Conservation (phyloP, 495 filamentous ascomycete genomes). For the Aspergillus panamensis region DNA sequence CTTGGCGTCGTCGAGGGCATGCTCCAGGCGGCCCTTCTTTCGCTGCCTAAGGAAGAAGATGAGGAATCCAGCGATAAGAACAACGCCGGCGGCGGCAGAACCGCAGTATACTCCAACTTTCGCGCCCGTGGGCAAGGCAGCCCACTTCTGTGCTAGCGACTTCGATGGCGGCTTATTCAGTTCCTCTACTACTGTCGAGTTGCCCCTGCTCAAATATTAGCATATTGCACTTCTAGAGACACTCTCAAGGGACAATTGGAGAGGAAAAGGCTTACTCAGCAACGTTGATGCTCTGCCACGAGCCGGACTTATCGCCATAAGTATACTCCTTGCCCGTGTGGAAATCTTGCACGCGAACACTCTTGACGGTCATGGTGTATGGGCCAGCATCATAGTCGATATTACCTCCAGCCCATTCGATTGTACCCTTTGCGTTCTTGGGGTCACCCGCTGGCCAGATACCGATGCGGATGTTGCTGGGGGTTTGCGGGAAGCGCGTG, state of each 20-base stretch:
- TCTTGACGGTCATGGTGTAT: constrained; percentile 74
- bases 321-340: constrained; percentile 63
- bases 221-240: neutral
- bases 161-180: constrained; percentile 36
- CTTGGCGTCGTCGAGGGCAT: constrained; percentile 51
- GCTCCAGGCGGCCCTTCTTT: constrained; percentile 60
- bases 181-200: constrained; percentile 52
- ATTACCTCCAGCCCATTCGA: constrained; percentile 75
- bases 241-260: neutral
- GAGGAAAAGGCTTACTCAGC: constrained; percentile 46
- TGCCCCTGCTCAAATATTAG: constrained; percentile 46
- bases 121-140: constrained; percentile 47
- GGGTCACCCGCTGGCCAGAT: constrained; percentile 84
- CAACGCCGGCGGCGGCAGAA: constrained; percentile 48
- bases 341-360: constrained; percentile 62
- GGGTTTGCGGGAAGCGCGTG: constrained; percentile 83
- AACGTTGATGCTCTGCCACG: constrained; percentile 69
- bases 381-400: constrained; percentile 72
- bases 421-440: constrained; percentile 55
- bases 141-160: constrained; percentile 54
- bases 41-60: constrained; percentile 68
- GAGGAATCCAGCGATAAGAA: constrained; percentile 44
- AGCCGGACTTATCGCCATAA: constrained; percentile 63
- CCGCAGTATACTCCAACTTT: constrained; percentile 59
- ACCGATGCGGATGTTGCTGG: constrained; percentile 82